Evolutionary conservation across 345 rosid species (phyloP), one percentile per base, ranked within the genome.

Genomic region (Cardamine chenopodiifolia): DNA sequence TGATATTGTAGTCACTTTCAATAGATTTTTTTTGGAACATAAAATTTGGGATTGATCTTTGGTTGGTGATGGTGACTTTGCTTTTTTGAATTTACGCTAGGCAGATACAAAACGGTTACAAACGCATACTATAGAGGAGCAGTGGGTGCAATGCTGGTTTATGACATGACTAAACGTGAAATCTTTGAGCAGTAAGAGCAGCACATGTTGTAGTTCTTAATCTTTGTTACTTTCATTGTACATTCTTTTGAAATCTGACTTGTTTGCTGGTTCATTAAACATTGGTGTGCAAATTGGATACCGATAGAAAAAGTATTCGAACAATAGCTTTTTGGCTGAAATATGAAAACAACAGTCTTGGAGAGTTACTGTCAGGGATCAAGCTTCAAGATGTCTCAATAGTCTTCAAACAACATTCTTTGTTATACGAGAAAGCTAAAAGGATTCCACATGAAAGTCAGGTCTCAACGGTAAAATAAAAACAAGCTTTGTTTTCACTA

Each of bases 41-140:
- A 35, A 54, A 19, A 25, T 8, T 29, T 44, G 23, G 7, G 48
- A 11, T 31, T 34, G 29, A 47, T 57, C 65, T 58, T 23, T 64
- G 35, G 20, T 59, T n/a, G 3, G 5, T 75, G 50, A 28, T 57
- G 59, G 8, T 76, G 60, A 44, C 53, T 61, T 45, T 56, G 8
- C 15, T 63, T 35, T 17, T 4, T 8, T 45, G 22, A 13, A 40
- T 40, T 6, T 71, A 25, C 20, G 28, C 40, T 32, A 26, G 66
- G 61, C 85, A 90, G 96, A 56, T 90, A 90, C 68, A 85, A 92
- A 80, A 92, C 97, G 1, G 97, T 91, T 32, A 91, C 97, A 23
- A 91, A 92, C 64, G 94, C 97, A 37, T 89, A 87, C 66, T 91
- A 91, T 68, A 83, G 97, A 69, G 97, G 97, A 37, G 94, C 97